phyloP scores from a whole-genome alignment of 2,329 filamentous ascomycete genomes.

The Endothia cerciana region DNA sequence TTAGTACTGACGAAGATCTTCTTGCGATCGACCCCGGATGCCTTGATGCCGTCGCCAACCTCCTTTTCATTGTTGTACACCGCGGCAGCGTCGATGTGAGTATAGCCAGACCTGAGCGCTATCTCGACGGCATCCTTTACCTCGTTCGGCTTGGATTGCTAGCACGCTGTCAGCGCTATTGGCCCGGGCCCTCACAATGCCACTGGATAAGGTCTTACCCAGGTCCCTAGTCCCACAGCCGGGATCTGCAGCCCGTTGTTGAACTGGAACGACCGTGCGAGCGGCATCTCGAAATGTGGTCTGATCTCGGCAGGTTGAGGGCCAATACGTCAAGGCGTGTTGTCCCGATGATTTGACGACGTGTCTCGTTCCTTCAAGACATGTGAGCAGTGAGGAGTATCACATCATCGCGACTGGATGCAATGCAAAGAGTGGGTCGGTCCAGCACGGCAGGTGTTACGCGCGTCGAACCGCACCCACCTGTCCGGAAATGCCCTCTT shows the following conservation, averaged over 20 bases:
- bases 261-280: slow-evolving; percentile 24
- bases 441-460: background rate
- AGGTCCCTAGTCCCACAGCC: slow-evolving; percentile 26
- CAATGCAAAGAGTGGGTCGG: slow-evolving; percentile 8
- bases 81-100: slow-evolving; percentile 46
- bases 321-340: background rate
- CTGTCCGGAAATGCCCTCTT: slow-evolving; percentile 17
- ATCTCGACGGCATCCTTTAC: slow-evolving; percentile 50
- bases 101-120: slow-evolving; percentile 42
- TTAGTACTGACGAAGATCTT: slow-evolving; percentile 37
- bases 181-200: background rate
- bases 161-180: slow-evolving; percentile 3
- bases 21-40: slow-evolving; percentile 37
- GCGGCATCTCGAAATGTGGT: slow-evolving; percentile 6
- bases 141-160: slow-evolving; percentile 55
- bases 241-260: slow-evolving; percentile 23
- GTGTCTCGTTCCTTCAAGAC: background rate
- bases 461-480: slow-evolving; percentile 4
- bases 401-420: slow-evolving; percentile 9
- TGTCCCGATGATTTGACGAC: background rate
- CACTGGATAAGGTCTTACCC: slow-evolving; percentile 18
- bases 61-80: slow-evolving; percentile 42
- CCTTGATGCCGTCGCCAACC: slow-evolving; percentile 41
- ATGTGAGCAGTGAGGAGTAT: slow-evolving; percentile 7
- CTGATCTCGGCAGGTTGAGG: background rate